Conservation (phyloP, 805 yeast genomes). For the Metschnikowia aberdeeniae region DNA sequence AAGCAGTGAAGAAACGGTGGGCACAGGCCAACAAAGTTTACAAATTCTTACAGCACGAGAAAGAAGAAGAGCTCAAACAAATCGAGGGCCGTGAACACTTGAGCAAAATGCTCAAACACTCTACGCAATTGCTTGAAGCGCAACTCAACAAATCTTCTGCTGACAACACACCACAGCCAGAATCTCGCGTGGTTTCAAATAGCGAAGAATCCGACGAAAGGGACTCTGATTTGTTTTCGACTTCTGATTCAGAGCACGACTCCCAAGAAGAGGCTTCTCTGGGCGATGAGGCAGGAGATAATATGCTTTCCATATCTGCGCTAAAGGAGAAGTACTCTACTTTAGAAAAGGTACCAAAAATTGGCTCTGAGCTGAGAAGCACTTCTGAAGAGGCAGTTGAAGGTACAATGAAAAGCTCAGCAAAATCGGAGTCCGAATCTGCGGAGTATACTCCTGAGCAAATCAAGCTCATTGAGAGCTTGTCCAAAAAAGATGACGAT, state of each 20-base stretch:
- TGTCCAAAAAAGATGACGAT: constrained; percentile 11
- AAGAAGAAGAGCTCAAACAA: constrained; percentile 74
- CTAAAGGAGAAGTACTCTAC: constrained; percentile 53
- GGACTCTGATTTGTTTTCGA: constrained; percentile 18
- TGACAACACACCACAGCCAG: constrained; percentile 24
- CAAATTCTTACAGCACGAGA: constrained; percentile 66
- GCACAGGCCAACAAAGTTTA: constrained; percentile 79
- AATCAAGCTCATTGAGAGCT: constrained; percentile 24
- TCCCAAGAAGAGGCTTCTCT: constrained; percentile 17
- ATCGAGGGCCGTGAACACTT: constrained; percentile 82
- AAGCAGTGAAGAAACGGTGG: constrained; percentile 90
- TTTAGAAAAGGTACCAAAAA: constrained; percentile 20
- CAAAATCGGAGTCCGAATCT: not conserved
- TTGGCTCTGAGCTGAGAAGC: constrained; percentile 17
- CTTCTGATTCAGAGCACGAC: constrained; percentile 20
- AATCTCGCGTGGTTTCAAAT: constrained; percentile 16
- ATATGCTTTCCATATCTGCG: constrained; percentile 51
- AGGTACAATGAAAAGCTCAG: constrained; percentile 3
- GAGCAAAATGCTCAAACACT: constrained; percentile 83
- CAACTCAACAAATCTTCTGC: constrained; percentile 48
- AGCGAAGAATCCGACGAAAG: constrained; percentile 20
- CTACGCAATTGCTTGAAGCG: constrained; percentile 85
- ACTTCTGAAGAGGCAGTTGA: constrained; percentile 10
- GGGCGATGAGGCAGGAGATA: constrained; percentile 37
- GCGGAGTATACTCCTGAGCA: constrained; percentile 34